Evolutionary conservation across 306 rosid genomes (phyloP), one percentile per base, ranked within the genome.

Genomic region (Elaeagnus macrophylla): DNA sequence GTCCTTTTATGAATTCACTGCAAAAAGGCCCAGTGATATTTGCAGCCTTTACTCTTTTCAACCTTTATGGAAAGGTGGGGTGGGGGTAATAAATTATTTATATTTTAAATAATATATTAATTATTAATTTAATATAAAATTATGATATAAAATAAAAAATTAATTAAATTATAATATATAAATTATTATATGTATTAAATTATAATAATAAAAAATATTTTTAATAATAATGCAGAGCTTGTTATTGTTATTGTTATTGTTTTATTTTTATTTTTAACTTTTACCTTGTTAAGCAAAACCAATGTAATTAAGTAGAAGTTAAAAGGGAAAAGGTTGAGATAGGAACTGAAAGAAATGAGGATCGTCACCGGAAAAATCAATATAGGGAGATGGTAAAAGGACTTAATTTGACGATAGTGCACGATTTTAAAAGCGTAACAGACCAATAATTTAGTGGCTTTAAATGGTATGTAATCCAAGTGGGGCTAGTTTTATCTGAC

Each of bases 331-430:
- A 71, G 59, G 19, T 44, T 9, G 48, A 25, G 2, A 51, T 12
- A 62, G 77, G 79, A 63, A 60, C 82, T 56, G 75, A 80, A 80
- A 80, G 79, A 73, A 64, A 76, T 66, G 77, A 72, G 66, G 77
- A 72, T 75, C 66, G 51, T 55, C 72, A 14, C 75, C 55, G 75
- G 32, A 78, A 70, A 56, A 42, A 12, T 38, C 50, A 40, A 39
- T 65, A 69, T 64, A 56, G 35, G 68, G 73, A 60, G 32, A 25
- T 5, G 32, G 32, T 25, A 25, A 25, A 25, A 25, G 58, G 62
- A 62, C 36, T 51, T 37, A 48, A 51, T 40, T 55, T 46, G 56
- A 44, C 73, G 57, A 73, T 9, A 3, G 37, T 64, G 52, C 71
- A 59, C 66, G 40, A 54, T 5, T 47, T 43, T 59, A n/a, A 48